phyloP scores from a whole-genome alignment of 2,329 filamentous ascomycete genomes.

The Berkeleyomyces rouxiae region DNA sequence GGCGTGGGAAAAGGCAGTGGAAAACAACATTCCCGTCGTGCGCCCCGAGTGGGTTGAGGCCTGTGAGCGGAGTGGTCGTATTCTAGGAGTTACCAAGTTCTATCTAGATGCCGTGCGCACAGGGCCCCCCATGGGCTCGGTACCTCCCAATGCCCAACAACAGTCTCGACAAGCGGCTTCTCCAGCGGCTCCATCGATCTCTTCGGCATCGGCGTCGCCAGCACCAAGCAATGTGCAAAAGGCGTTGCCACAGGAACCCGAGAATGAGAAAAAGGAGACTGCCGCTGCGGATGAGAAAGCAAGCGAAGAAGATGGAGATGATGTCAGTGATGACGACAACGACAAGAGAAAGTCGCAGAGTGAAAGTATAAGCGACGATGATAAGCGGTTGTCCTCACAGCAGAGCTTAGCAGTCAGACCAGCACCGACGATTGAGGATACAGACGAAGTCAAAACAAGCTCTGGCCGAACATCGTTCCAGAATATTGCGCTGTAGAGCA shows the following conservation, averaged over 20 bases:
- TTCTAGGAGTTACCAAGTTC: slow-evolving; percentile 87
- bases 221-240: slow-evolving; percentile 17
- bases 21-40: slow-evolving; percentile 96
- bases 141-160: slow-evolving; percentile 13
- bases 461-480: slow-evolving; percentile 8
- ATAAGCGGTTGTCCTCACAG: slow-evolving; percentile 28
- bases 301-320: slow-evolving; percentile 15
- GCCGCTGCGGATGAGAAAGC: neutral
- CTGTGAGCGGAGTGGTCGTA: slow-evolving; percentile 83
- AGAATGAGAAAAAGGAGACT: neutral
- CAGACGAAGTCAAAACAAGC: slow-evolving; percentile 1
- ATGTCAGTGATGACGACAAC: slow-evolving; percentile 21
- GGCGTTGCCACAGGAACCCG: slow-evolving; percentile 15
- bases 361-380: slow-evolving; percentile 19
- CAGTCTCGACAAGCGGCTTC: slow-evolving; percentile 20
- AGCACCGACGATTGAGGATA: slow-evolving; percentile 4
- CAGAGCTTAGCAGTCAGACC: slow-evolving; percentile 24
- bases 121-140: slow-evolving; percentile 26
- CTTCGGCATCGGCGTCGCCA: slow-evolving; percentile 15
- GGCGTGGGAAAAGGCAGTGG: slow-evolving; percentile 88
- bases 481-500: slow-evolving; percentile 10
- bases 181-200: slow-evolving; percentile 14
- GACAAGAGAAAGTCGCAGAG: slow-evolving; percentile 1
- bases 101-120: slow-evolving; percentile 66
- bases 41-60: slow-evolving; percentile 93